phyloP scores from a whole-genome alignment of 1,284 basidiomycete genomes.

The Waitea zeae region DNA sequence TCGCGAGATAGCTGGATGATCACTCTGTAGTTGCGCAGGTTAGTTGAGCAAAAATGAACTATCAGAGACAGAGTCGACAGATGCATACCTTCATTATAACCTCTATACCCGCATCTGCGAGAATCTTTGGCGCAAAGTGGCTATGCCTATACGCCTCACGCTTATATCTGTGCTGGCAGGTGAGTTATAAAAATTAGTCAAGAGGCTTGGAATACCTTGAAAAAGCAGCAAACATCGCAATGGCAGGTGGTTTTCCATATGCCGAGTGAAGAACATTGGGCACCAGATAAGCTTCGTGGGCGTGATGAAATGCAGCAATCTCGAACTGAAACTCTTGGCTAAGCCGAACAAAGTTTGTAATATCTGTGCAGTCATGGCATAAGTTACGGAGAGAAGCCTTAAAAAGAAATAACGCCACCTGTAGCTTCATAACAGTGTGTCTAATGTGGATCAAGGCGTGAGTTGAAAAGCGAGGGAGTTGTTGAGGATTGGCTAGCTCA shows the following conservation, averaged over 20 bases:
- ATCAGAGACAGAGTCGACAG: background rate
- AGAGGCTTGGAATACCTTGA: no score
- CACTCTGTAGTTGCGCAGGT: slow-evolving; percentile 27
- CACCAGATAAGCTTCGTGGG: slow-evolving; percentile 73
- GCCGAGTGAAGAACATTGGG: slow-evolving; percentile 56
- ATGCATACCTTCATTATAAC: slow-evolving; percentile 59
- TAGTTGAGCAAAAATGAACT: background rate
- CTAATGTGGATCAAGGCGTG: background rate
- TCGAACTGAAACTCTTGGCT: slow-evolving; percentile 71
- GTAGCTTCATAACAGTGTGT: slow-evolving; percentile 15
- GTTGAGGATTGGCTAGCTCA: no score
- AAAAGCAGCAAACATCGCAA: slow-evolving; percentile 59
- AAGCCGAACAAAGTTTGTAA: slow-evolving; percentile 19
- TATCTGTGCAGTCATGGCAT: background rate
- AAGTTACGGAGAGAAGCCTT: no score
- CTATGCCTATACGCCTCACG: slow-evolving; percentile 75
- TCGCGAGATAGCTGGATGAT: slow-evolving; percentile 64
- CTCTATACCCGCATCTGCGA: slow-evolving; percentile 55
- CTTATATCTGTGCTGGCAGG: slow-evolving; percentile 45
- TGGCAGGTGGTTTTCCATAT: slow-evolving; percentile 36
- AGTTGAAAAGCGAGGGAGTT: no score
- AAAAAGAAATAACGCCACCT: no score
- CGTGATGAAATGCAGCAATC: slow-evolving; percentile 76
- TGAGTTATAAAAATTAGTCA: slow-evolving; percentile 9
- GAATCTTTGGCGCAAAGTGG: slow-evolving; percentile 70